A percentile compares a stretch with the other conserved stretches of the same genome.
phyloP scores from a whole-genome alignment of 2,329 filamentous ascomycete species.

The Talaromyces verruculosus region DNA sequence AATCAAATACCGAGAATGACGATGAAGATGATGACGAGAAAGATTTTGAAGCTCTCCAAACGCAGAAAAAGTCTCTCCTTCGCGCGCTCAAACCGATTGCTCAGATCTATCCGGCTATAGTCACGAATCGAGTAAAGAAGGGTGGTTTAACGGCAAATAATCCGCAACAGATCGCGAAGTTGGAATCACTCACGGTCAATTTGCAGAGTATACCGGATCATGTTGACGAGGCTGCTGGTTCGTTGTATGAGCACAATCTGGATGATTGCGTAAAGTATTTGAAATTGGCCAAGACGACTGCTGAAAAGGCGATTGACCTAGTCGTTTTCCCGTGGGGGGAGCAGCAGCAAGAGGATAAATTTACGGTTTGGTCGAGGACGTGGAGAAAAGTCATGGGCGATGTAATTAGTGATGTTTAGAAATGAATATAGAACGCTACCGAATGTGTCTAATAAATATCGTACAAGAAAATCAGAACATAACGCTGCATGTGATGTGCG shows the following conservation, averaged over 20 bases:
- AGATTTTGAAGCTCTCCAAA: constrained; percentile 36
- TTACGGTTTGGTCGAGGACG: constrained; percentile 70
- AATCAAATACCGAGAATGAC: constrained; percentile 8
- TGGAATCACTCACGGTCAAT: constrained; percentile 39
- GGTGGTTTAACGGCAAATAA: constrained; percentile 25
- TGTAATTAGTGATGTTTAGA: constrained; percentile 35
- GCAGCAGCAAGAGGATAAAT: constrained; percentile 65
- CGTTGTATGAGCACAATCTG: constrained; percentile 45
- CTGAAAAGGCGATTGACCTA: constrained; percentile 68
- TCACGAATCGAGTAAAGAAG: constrained; percentile 43
- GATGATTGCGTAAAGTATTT: constrained; percentile 37
- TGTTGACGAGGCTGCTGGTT: constrained; percentile 49
- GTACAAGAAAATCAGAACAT: not conserved
- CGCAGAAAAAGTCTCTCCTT: constrained; percentile 43
- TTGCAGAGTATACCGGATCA: constrained; percentile 41
- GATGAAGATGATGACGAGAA: constrained; percentile 27
- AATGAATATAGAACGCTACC: constrained; percentile 11
- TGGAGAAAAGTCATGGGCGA: constrained; percentile 51
- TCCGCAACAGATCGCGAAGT: constrained; percentile 26
- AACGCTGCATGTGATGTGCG: constrained; percentile 1
- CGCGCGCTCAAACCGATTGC: constrained; percentile 46
- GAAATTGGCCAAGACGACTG: constrained; percentile 39
- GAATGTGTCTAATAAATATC: not conserved
- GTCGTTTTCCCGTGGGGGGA: constrained; percentile 66
- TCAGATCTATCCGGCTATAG: constrained; percentile 47